These are phyloP conservation scores for Tephrocybe sp. DNA, from an alignment of 768 basidiomycete genomes.

Conservation along the genomic window DNA sequence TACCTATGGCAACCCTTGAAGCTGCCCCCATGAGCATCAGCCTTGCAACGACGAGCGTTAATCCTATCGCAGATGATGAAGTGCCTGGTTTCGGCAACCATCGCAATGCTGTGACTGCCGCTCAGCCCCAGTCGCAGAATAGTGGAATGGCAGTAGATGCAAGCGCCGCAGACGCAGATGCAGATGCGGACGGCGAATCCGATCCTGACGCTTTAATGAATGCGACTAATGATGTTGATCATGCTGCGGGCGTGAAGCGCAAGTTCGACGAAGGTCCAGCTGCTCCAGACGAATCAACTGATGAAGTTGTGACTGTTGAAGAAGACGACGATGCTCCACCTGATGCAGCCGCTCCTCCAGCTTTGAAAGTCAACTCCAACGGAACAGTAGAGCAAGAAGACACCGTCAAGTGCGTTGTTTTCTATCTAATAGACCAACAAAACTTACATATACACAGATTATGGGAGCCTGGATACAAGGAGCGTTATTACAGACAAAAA, in stretches of 20 bases:
- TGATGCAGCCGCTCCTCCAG: conserved; percentile 44
- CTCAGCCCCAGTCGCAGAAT: conserved; percentile 12
- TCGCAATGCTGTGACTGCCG: conserved; percentile 12
- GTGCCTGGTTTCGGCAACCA: conserved; percentile 39
- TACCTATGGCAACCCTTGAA: conserved; percentile 27
- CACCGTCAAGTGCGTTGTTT: conserved; percentile 73
- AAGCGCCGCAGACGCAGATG: conserved; percentile 14
- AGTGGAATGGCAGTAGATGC: conserved; percentile 17
- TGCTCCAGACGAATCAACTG: conserved; percentile 33
- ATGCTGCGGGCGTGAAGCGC: conserved; percentile 39
- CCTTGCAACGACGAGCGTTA: conserved; percentile 1
- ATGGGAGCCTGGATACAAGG: conserved; percentile 95
- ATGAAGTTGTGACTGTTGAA: conserved; percentile 47
- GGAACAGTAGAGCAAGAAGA: conserved; percentile 96
- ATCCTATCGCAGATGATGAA: conserved; percentile 22
- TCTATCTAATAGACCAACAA: neutral
- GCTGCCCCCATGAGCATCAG: conserved; percentile 30
- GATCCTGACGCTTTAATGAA: conserved; percentile 26
- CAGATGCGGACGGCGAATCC: conserved; percentile 30
- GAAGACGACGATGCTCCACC: conserved; percentile 51
- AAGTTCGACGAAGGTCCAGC: conserved; percentile 49
- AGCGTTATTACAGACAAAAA: conserved; percentile 93
- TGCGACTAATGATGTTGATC: conserved; percentile 18
- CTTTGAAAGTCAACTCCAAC: conserved; percentile 82
- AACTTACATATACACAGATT: conserved; percentile 51